Base-by-base conservation (phyloP, 208 protist species). In the Trypanosoma boissoni region DNA sequence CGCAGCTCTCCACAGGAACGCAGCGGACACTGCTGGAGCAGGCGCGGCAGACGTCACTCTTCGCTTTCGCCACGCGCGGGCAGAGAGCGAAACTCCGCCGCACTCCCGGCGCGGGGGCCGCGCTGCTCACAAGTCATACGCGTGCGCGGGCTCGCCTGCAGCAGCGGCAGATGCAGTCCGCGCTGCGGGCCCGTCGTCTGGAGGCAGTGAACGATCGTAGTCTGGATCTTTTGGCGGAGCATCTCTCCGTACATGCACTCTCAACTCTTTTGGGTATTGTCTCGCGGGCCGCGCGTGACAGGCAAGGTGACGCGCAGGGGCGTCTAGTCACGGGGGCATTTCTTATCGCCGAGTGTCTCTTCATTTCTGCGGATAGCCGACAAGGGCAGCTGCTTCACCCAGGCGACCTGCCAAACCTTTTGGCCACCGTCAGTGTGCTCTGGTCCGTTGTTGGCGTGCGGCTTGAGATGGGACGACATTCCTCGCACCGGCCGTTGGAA, bases 1-100 rank as follows among this genome's bases (percentile, higher is more conserved):
- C 88, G 20, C 66, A 88, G 58, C 71, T 94, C 1, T 74, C 74
- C 37, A 92, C 80, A 21, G 74, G 81, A 16, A 94, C 88, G n/a
- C 73, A 69, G 12, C 57, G 56, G 5, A 39, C 61, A 18, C 59
- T 94, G 61, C 26, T 70, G 39, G 66, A 74, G 23, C 80, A 82
- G 34, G 70, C 83, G n/a, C 67, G 76, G 48, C 64, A 79, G 43
- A 86, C 61, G 37, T 79, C 74, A 12, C 75, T 94, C 51, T 68
- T 88, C 39, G 74, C 75, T 32, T 94, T 90, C 41, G 75, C 82
- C 5, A 92, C 88, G 8, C 72, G 78, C 16, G 43, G 63, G 8
- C 88, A 94, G 41, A 71, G 81, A 4, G 27, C 50, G 16, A 81
- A 86, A 48, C 66, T 91, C n/a, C n/a, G n/a, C n/a, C n/a, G n/a